phyloP scores from a whole-genome alignment of 768 basidiomycete genomes.

The Rubroboletus pulcherrimus region DNA sequence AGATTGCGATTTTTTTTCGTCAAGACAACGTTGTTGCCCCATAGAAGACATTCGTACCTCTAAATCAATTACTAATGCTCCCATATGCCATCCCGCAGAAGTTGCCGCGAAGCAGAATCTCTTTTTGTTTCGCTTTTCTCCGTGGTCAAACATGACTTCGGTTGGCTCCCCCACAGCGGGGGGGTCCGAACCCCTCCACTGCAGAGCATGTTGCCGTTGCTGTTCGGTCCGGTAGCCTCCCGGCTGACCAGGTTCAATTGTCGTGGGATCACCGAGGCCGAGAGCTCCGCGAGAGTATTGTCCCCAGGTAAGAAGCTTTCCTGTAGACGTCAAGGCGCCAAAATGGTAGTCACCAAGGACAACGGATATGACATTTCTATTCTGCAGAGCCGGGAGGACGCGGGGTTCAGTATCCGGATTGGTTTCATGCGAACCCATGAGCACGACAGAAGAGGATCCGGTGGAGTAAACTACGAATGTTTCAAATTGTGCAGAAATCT shows the following conservation, averaged over 20 bases:
- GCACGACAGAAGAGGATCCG: constrained; percentile 63
- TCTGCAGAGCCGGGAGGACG: constrained; percentile 71
- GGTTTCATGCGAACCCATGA: constrained; percentile 61
- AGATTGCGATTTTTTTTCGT: not conserved
- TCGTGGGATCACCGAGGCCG: constrained; percentile 75
- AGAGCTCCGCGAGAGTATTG: constrained; percentile 73
- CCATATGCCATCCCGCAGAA: constrained; percentile 90
- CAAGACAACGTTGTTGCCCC: not conserved
- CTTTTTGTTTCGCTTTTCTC: constrained; percentile 44
- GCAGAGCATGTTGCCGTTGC: constrained; percentile 30
- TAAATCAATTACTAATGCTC: constrained; percentile 82
- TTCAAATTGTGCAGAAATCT: constrained; percentile 83
- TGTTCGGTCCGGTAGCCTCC: constrained; percentile 52
- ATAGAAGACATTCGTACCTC: constrained; percentile 43
- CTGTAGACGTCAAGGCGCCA: constrained; percentile 75
- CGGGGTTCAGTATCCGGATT: constrained; percentile 44
- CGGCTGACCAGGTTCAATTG: constrained; percentile 49
- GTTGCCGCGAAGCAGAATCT: constrained; percentile 78
- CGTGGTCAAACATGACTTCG: constrained; percentile 69
- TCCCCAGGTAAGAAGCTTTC: constrained; percentile 82
- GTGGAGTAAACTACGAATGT: constrained; percentile 83
- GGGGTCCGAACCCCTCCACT: constrained; percentile 18
- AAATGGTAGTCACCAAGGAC: constrained; percentile 92
- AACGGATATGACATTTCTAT: constrained; percentile 77
- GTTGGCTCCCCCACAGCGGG: constrained; percentile 56